Evolutionary conservation across 2,329 filamentous ascomycete genomes (phyloP).

Genomic region (Epichloe uncinata): DNA sequence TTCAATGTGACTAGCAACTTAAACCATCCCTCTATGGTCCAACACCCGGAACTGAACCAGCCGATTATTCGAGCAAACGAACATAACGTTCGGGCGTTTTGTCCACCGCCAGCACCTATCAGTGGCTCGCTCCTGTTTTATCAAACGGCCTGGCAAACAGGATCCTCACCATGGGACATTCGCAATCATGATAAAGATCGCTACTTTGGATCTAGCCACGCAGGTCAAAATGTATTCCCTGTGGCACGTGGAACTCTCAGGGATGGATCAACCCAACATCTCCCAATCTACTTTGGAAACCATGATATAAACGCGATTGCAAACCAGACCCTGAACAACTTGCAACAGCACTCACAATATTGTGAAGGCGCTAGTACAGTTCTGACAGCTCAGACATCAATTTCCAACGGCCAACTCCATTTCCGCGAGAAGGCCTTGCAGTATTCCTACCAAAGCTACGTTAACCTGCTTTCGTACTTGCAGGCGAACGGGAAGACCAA

Average conservation of each 20-base stretch:
- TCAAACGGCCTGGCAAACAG: constrained; percentile 13
- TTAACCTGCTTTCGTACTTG: constrained; percentile 53
- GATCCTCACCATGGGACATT: constrained; percentile 5
- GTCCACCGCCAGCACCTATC: constrained; percentile 21
- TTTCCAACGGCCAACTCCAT: not conserved
- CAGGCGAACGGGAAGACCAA: constrained; percentile 43
- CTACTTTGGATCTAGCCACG: not conserved
- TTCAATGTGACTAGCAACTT: not conserved
- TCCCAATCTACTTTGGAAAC: not conserved
- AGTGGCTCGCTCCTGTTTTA: constrained; percentile 19
- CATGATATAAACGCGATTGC: not conserved
- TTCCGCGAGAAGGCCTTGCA: constrained; percentile 57
- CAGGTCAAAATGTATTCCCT: not conserved
- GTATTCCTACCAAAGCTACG: constrained; percentile 60
- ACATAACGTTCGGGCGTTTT: constrained; percentile 25
- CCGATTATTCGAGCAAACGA: constrained; percentile 23
- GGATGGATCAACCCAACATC: not conserved
- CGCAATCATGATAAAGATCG: constrained; percentile 1
- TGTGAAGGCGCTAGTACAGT: not conserved
- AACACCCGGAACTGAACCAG: constrained; percentile 13
- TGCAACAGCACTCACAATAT: not conserved
- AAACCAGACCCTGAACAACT: not conserved
- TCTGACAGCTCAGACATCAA: not conserved
- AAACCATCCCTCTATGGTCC: constrained; percentile 7
- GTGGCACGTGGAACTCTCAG: not conserved